A percentile compares a stretch with the other conserved stretches of the same genome.
These are phyloP conservation scores for Magnolia changhungtana DNA, from an alignment of 164 flowering plant species.

Conservation along the genomic window DNA sequence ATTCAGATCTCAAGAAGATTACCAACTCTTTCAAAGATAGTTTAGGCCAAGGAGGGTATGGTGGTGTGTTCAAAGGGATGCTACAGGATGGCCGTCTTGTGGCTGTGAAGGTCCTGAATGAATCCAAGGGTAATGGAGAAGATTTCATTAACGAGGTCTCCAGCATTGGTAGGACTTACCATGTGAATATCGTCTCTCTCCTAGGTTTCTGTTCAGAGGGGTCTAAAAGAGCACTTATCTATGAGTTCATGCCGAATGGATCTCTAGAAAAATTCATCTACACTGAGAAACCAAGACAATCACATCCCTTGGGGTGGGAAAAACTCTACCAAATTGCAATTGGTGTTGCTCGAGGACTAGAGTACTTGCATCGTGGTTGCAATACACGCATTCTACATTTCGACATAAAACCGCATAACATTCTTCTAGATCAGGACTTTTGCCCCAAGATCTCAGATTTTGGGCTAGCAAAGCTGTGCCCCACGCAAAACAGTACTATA, in stretches of 20 bases:
- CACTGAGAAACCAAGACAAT: background rate
- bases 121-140: conserved; percentile 11
- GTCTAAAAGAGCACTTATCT: conserved; percentile 6
- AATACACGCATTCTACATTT: conserved; percentile 5
- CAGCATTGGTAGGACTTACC: conserved; percentile 10
- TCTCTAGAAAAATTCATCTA: conserved; percentile 9
- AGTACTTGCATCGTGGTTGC: conserved; percentile 9
- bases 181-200: conserved; percentile 4
- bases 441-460: conserved; percentile 6
- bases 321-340: background rate
- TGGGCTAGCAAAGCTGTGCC: conserved; percentile 7
- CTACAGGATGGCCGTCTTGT: conserved; percentile 31
- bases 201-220: conserved; percentile 9
- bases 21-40: conserved; percentile 34
- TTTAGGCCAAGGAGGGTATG: conserved; percentile 47
- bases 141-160: conserved; percentile 14
- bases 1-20: conserved; percentile 32
- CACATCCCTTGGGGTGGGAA: background rate
- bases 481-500: background rate
- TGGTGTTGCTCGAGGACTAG: background rate
- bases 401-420: conserved; percentile 13
- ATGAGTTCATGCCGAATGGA: conserved; percentile 13
- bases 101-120: conserved; percentile 39
- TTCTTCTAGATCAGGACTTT: conserved; percentile 1
- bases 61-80: conserved; percentile 40